Percentiles rank a stretch among this genome's conserved stretches.
phyloP scores from a whole-genome alignment of 345 rosid species.

The Linum trigynum region DNA sequence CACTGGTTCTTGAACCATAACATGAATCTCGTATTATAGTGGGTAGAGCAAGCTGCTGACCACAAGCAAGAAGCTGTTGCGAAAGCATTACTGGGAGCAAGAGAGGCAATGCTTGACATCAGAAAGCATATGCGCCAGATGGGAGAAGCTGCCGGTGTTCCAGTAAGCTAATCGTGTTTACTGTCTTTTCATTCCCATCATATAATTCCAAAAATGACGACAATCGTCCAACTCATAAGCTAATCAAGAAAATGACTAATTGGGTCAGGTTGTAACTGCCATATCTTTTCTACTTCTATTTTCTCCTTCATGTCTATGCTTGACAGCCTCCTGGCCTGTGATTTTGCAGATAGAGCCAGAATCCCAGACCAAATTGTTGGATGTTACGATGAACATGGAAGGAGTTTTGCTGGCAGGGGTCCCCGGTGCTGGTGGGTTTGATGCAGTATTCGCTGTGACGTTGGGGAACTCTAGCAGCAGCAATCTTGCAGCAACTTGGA shows the following conservation, averaged over 20 bases:
- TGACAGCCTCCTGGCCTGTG: not conserved
- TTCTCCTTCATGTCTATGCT: not conserved
- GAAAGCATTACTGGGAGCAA: constrained; percentile 53
- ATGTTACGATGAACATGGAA: constrained; percentile 71
- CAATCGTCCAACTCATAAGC: too few relatives aligned
- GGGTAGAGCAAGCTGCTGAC: constrained; percentile 58
- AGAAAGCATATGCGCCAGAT: constrained; percentile 65
- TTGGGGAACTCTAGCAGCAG: constrained; percentile 49
- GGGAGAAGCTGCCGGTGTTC: constrained; percentile 85
- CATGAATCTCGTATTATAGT: constrained; percentile 40
- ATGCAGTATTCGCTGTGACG: constrained; percentile 73
- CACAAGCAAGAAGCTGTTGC: constrained; percentile 49
- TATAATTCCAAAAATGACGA: too few relatives aligned
- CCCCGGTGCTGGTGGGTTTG: constrained; percentile 98
- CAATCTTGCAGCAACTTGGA: constrained; percentile 57
- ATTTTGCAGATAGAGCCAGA: constrained; percentile 84
- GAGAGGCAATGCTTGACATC: constrained; percentile 66
- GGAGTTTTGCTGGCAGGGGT: constrained; percentile 89
- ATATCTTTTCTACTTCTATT: not conserved
- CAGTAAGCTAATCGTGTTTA: constrained; percentile 31
- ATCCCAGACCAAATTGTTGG: constrained; percentile 63
- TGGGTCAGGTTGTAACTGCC: too few relatives aligned
- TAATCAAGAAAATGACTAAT: too few relatives aligned
- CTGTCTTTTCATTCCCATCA: not conserved
- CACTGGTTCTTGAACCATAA: constrained; percentile 12